Conservation (phyloP, 768 basidiomycete species). For the Russula sp. region DNA sequence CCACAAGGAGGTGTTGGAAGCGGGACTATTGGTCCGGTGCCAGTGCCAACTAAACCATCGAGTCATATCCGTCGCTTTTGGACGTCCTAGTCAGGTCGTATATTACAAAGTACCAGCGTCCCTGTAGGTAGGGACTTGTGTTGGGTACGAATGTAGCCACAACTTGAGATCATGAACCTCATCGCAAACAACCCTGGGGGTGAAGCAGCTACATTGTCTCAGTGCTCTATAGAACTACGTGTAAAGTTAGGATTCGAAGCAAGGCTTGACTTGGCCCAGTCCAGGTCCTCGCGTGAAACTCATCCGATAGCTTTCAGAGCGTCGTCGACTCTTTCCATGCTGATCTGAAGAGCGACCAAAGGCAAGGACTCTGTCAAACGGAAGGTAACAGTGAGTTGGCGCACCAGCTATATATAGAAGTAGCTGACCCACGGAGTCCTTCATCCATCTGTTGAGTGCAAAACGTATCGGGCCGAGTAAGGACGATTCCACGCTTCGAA, state of each 20-base stretch:
- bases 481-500: slow-evolving; percentile 9
- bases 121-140: neutral
- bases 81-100: neutral
- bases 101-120: neutral
- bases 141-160: neutral
- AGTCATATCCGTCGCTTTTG: neutral
- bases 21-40: neutral
- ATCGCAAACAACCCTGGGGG: neutral
- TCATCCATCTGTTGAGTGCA: slow-evolving; percentile 7
- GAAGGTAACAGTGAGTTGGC: slow-evolving; percentile 5
- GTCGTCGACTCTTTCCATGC: slow-evolving; percentile 23
- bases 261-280: neutral
- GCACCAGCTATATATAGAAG: slow-evolving; percentile 7
- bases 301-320: slow-evolving; percentile 12
- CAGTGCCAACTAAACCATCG: neutral
- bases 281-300: neutral
- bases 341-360: slow-evolving; percentile 20
- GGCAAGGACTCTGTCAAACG: slow-evolving; percentile 24
- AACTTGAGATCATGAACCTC: neutral
- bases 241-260: neutral
- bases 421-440: neutral
- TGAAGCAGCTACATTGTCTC: neutral
- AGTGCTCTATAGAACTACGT: neutral
- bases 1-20: neutral
- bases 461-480: slow-evolving; percentile 18